phyloP scores from a whole-genome alignment of 2,329 filamentous ascomycete species.

The Elsinoe arachidis region DNA sequence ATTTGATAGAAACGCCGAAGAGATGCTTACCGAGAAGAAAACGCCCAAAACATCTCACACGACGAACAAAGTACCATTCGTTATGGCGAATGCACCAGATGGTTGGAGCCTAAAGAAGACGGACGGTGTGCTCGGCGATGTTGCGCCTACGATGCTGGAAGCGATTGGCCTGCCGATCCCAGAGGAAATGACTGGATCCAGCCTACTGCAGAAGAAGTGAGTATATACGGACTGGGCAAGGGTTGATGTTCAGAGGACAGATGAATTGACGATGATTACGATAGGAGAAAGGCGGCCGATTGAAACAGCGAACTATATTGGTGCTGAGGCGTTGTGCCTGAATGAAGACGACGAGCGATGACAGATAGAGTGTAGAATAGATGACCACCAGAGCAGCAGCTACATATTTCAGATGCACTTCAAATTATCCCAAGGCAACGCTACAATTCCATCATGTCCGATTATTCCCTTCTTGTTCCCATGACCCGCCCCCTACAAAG shows the following conservation, averaged over 20 bases:
- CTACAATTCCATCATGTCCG: background rate
- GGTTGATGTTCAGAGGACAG: background rate
- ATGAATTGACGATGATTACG: constrained; percentile 10
- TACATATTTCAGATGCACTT: background rate
- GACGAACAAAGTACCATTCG: constrained; percentile 92
- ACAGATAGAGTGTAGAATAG: constrained; percentile 10
- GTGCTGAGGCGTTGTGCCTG: background rate
- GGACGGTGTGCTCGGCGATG: constrained; percentile 88
- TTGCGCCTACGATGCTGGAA: constrained; percentile 85
- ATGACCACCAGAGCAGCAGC: background rate
- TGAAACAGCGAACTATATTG: background rate
- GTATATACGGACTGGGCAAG: background rate
- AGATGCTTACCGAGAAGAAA: constrained; percentile 95
- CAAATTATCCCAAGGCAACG: background rate
- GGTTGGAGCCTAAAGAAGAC: constrained; percentile 79
- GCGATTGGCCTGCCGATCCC: constrained; percentile 88
- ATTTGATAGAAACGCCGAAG: constrained; percentile 68
- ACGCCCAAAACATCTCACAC: constrained; percentile 98
- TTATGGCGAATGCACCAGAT: constrained; percentile 93
- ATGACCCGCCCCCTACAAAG: background rate
- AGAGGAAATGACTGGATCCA: constrained; percentile 82
- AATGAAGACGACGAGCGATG: background rate
- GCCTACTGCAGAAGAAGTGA: constrained; percentile 67
- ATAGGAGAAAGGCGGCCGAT: constrained; percentile 2
- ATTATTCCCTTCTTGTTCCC: background rate